Evolutionary conservation across 78 protist species (phyloP).

Genomic region (Dictyostelium firmibasis): DNA sequence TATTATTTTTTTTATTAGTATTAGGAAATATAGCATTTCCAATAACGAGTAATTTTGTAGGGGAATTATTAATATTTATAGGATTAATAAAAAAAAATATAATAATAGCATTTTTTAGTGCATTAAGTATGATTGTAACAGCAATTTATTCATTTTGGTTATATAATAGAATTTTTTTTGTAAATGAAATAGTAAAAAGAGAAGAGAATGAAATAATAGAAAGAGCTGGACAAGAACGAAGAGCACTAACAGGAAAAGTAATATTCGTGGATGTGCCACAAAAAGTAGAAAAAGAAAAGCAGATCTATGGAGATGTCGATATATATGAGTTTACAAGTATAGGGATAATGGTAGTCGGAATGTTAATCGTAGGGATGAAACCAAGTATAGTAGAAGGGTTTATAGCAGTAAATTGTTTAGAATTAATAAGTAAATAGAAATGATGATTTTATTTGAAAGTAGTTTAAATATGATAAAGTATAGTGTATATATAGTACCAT

Average conservation of each 20-base stretch:
- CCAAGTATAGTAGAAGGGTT: neutral
- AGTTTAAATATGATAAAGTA: neutral
- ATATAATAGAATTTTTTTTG: neutral
- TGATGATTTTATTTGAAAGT: neutral
- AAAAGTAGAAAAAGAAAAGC: neutral
- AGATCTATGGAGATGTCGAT: neutral
- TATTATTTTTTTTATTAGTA: slow-evolving; percentile 1
- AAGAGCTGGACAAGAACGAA: neutral
- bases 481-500: neutral
- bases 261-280: no score
- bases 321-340: neutral
- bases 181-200: neutral
- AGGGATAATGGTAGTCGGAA: neutral
- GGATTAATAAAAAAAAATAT: slow-evolving; percentile 23
- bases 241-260: neutral
- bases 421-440: neutral
- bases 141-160: slow-evolving; percentile 6
- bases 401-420: neutral
- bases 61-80: slow-evolving; percentile 3
- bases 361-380: neutral
- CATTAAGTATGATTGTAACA: slow-evolving; percentile 17
- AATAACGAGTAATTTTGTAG: slow-evolving; percentile 1
- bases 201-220: neutral
- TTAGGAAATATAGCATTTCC: slow-evolving; percentile 22
- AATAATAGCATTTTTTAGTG: slow-evolving; percentile 16